Evolutionary conservation across 1,139 yeast genomes (phyloP), one percentile per base, ranked within the genome.

Genomic region (Suhomyces atakaporum): DNA sequence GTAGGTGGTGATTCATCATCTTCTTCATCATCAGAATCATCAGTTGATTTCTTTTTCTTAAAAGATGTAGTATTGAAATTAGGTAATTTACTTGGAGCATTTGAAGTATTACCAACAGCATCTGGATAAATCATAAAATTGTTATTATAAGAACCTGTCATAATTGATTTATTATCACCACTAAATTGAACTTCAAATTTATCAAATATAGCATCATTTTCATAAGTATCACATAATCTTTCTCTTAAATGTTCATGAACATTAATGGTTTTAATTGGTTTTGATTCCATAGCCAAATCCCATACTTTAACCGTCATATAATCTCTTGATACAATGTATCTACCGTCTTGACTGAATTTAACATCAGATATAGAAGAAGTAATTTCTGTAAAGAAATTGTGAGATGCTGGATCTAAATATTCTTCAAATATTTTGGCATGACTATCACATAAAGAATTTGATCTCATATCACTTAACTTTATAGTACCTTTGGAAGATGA

Each of bases 131-230:
- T 87, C 95, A 89, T 88, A 61, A 94, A 92, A 66, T 89, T 90
- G 67, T 92, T 92, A 64, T 90, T 89, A 72, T 94, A 94, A 32
- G 97, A 86, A 38, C 99, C 99, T 16, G 98, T 90, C 94, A 94
- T 87, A 44, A 92, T 83, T 40, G 90, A 81, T 60, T 82, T 81
- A 56, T 88, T 86, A 64, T 94, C 97, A 31, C 98, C 98, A 50
- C 90, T 78, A 58, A 92, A 89, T 51, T 84, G 95, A 42, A 89
- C 96, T 69, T 92, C 98, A 63, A 94, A 94, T 72, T 92, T 94
- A 71, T 94, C 98, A 67, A 94, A 94, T 43, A 94, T 94, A 34
- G 97, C 96, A 66, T 94, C 98, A 61, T 90, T 90, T 62, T 94
- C 99, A 67, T 94, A 94, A 27, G 97, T 89, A 62, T 94, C 97